These are phyloP conservation scores for Arachnopeziza araneosa DNA, from an alignment of 2,329 filamentous ascomycete species.

Conservation along the genomic window DNA sequence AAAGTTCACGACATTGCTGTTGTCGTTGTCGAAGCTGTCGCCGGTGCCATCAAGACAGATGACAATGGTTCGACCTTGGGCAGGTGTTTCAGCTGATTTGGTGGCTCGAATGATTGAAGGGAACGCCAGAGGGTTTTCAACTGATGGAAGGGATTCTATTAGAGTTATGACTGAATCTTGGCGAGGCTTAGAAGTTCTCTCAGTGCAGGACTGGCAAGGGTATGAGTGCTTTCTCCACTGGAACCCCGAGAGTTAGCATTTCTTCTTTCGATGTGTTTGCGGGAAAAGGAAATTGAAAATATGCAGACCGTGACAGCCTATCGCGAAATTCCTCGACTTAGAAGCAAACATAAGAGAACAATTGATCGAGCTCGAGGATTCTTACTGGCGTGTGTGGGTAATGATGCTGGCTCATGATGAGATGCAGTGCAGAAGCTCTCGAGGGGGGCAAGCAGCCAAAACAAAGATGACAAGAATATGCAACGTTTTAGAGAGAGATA, in stretches of 20 bases:
- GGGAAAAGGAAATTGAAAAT: too few species aligned
- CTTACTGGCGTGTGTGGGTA: not conserved
- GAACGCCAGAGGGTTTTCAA: constrained; percentile 6
- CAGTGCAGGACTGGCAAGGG: constrained; percentile 13
- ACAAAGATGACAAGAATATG: not conserved
- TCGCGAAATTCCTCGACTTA: too few species aligned
- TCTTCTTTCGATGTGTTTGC: too few species aligned
- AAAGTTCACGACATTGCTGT: constrained; percentile 41
- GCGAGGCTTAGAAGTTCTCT: not conserved
- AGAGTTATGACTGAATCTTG: not conserved
- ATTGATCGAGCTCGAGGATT: too few species aligned
- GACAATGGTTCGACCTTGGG: constrained; percentile 26
- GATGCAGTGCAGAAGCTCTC: not conserved
- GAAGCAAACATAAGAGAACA: too few species aligned
- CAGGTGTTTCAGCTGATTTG: constrained; percentile 7
- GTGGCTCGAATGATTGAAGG: constrained; percentile 16
- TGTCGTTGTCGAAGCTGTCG: constrained; percentile 38
- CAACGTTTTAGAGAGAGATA: not conserved
- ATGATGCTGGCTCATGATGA: not conserved
- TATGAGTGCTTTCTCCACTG: constrained; percentile 15
- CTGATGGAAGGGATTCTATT: not conserved
- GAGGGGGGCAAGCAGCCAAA: not conserved
- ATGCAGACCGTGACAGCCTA: too few species aligned
- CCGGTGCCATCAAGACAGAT: constrained; percentile 41
- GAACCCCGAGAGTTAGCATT: too few species aligned